phyloP scores from a whole-genome alignment of 371 early-diverging fungal species.

The Basidiobolus meristosporus region DNA sequence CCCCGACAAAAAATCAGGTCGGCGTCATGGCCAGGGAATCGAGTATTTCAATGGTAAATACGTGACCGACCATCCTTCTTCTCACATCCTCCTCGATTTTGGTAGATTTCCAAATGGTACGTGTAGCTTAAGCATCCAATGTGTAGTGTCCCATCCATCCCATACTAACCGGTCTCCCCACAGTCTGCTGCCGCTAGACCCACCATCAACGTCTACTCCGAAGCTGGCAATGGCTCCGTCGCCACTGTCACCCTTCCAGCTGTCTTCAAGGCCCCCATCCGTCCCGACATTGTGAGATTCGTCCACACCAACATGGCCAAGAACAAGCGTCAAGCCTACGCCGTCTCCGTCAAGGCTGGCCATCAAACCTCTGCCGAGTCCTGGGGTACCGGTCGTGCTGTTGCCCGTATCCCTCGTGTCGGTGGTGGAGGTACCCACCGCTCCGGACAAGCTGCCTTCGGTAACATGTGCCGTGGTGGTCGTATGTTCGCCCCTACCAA shows the following conservation, averaged over 20 bases:
- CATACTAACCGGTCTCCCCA: too few relatives aligned
- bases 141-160: too few relatives aligned
- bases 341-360: conserved; percentile 96
- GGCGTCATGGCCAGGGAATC: too few relatives aligned
- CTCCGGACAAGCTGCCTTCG: conserved; percentile 99
- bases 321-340: conserved; percentile 99
- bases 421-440: conserved; percentile 98
- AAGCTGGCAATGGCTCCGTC: conserved; percentile 44
- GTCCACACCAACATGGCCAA: conserved; percentile 96
- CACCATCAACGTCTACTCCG: conserved; percentile 79
- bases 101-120: too few relatives aligned
- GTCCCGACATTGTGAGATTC: conserved; percentile 92
- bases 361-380: conserved; percentile 99
- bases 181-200: conserved; percentile 50
- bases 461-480: conserved; percentile 99
- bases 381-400: conserved; percentile 99
- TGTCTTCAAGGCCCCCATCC: conserved; percentile 96
- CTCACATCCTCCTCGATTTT: too few relatives aligned
- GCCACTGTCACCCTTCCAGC: conserved; percentile 80
- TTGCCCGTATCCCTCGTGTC: conserved; percentile 99
- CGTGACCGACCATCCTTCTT: too few relatives aligned
- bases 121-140: too few relatives aligned
- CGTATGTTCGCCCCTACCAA: conserved; percentile 99
- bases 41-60: too few relatives aligned
- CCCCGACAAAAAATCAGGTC: too few relatives aligned